A percentile compares a stretch with the other conserved stretches of the same genome.
These are phyloP conservation scores for Osmanthus fragrans DNA, from an alignment of 257 asterid genomes.

Conservation along the genomic window DNA sequence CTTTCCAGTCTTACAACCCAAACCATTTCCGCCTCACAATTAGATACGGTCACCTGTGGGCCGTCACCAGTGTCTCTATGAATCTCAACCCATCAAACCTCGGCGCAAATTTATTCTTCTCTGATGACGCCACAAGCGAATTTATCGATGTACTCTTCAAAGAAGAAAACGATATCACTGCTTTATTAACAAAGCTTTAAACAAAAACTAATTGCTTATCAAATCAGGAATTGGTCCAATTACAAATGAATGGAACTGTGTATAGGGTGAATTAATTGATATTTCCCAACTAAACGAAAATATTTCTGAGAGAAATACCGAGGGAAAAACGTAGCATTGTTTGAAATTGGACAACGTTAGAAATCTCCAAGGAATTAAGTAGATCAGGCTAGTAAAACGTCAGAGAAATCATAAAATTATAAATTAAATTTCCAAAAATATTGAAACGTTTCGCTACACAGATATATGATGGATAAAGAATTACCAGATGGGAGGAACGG, in stretches of 20 bases:
- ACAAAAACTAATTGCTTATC: neutral
- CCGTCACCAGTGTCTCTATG: conserved; percentile 65
- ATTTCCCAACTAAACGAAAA: neutral
- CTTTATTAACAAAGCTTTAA: neutral
- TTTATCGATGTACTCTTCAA: conserved; percentile 29
- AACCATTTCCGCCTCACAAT: neutral
- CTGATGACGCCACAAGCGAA: conserved; percentile 4
- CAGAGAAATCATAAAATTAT: neutral
- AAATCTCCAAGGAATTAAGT: neutral
- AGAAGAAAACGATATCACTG: neutral
- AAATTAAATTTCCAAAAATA: neutral
- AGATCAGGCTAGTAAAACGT: neutral
- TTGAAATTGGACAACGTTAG: neutral
- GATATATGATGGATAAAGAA: neutral
- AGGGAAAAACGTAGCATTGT: neutral
- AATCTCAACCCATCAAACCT: conserved; percentile 60
- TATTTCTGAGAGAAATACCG: neutral
- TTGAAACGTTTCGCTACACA: neutral
- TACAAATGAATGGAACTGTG: neutral
- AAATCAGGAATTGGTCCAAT: neutral
- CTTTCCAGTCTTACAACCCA: neutral
- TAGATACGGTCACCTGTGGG: conserved; percentile 47
- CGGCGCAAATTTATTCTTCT: conserved; percentile 43
- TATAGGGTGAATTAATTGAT: neutral
- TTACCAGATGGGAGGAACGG: conserved; percentile 37